Conservation (phyloP, 1,139 yeast genomes). For the Saccharomyces hybrid region DNA sequence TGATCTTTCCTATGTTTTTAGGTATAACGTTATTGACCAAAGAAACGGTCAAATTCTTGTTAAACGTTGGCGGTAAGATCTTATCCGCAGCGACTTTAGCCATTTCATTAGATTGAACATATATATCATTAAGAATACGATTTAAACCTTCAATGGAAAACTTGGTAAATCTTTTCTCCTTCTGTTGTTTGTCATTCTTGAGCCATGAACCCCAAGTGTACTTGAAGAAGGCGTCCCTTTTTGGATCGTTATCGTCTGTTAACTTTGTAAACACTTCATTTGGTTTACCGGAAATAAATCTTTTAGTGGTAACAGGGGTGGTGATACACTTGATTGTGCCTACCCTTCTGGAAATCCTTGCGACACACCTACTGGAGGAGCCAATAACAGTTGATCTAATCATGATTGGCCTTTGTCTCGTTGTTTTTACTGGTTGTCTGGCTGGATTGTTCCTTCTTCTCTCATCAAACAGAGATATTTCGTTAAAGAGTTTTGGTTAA, state of each 20-base stretch:
- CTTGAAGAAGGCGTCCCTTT: conserved; percentile 67
- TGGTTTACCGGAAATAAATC: conserved; percentile 23
- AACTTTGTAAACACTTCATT: conserved; percentile 40
- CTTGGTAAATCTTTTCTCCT: conserved; percentile 64
- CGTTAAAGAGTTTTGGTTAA: neutral
- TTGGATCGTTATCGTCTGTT: conserved; percentile 57
- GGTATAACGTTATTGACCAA: conserved; percentile 42
- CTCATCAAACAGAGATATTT: neutral
- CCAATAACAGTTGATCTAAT: neutral
- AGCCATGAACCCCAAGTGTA: conserved; percentile 97
- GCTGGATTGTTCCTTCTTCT: neutral
- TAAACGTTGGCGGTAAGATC: conserved; percentile 33
- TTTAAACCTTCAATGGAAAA: conserved; percentile 76
- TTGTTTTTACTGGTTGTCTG: neutral
- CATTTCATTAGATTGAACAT: conserved; percentile 30
- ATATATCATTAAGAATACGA: conserved; percentile 38
- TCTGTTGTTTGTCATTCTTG: conserved; percentile 64
- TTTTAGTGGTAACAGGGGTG: conserved; percentile 1
- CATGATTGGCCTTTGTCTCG: neutral
- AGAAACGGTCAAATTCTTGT: conserved; percentile 38
- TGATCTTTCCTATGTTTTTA: conserved; percentile 37
- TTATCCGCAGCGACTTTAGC: conserved; percentile 21
- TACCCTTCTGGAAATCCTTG: neutral
- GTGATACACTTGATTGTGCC: neutral
- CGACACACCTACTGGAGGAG: neutral